Evolutionary conservation across 352 stramenopile genomes (phyloP).

Genomic region (Globisporangium rhizosaccharum): DNA sequence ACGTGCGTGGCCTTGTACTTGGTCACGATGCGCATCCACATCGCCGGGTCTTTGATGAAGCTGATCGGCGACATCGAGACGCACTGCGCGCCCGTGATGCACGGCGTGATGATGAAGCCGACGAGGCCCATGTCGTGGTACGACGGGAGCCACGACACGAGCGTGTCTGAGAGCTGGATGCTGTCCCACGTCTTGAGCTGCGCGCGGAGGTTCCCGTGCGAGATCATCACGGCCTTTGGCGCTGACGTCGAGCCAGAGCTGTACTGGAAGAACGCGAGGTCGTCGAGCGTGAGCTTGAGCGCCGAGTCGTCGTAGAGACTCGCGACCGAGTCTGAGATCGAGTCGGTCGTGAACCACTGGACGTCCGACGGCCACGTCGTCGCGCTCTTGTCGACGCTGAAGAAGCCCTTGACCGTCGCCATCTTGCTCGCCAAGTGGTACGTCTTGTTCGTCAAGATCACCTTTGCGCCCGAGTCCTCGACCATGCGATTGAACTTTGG

Average conservation of each 20-base stretch:
- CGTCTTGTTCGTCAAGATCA: conserved; percentile 71
- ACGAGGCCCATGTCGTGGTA: conserved; percentile 86
- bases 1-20: conserved; percentile 79
- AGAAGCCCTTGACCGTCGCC: conserved; percentile 73
- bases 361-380: conserved; percentile 62
- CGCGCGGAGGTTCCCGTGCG: conserved; percentile 64
- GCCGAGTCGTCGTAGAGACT: conserved; percentile 44
- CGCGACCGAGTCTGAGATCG: conserved; percentile 42
- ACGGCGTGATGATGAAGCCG: conserved; percentile 74
- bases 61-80: conserved; percentile 82
- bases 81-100: conserved; percentile 46
- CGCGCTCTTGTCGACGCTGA: conserved; percentile 37
- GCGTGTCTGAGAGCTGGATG: conserved; percentile 49
- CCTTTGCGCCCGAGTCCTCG: conserved; percentile 50
- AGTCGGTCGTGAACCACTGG: conserved; percentile 70
- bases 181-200: conserved; percentile 77
- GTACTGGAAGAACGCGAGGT: conserved; percentile 85
- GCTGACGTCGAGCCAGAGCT: conserved; percentile 73
- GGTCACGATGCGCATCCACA: conserved; percentile 74
- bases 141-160: conserved; percentile 76
- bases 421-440: conserved; percentile 80
- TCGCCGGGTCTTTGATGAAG: conserved; percentile 80
- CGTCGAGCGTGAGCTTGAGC: conserved; percentile 34
- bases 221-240: conserved; percentile 83
- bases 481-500: conserved; percentile 79